These are phyloP conservation scores for Wickerhamomyces sp. DNA, from an alignment of 1,139 yeast genomes.

Conservation along the genomic window DNA sequence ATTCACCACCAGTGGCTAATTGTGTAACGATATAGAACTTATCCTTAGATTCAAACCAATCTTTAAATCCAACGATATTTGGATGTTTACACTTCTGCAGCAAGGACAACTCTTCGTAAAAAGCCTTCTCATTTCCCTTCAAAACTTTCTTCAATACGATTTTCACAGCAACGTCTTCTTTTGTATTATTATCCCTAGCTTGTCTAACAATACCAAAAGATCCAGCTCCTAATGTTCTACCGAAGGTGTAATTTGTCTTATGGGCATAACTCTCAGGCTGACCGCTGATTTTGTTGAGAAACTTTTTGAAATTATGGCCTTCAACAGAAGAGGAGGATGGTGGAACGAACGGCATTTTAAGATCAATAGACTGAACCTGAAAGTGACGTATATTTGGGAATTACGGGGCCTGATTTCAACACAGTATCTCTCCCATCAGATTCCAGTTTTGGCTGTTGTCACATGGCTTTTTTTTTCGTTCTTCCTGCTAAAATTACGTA, in stretches of 20 bases:
- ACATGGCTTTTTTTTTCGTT: too few relatives aligned
- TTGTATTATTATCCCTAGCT: slow-evolving; percentile 54
- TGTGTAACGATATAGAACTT: slow-evolving; percentile 70
- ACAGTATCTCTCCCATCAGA: too few relatives aligned
- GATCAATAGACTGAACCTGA: too few relatives aligned
- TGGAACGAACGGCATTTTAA: slow-evolving; percentile 13
- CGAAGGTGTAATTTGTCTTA: slow-evolving; percentile 64
- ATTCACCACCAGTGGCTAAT: slow-evolving; percentile 87
- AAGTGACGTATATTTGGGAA: too few relatives aligned
- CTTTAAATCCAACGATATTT: slow-evolving; percentile 76
- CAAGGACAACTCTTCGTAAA: slow-evolving; percentile 70
- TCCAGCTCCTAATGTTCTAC: slow-evolving; percentile 85
- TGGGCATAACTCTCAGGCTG: slow-evolving; percentile 69
- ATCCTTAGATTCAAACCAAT: slow-evolving; percentile 85
- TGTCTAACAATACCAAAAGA: slow-evolving; percentile 84
- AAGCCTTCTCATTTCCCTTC: slow-evolving; percentile 66
- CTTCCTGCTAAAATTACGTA: too few relatives aligned
- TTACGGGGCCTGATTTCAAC: too few relatives aligned
- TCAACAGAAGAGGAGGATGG: slow-evolving; percentile 14
- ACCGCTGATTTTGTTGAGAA: slow-evolving; percentile 51
- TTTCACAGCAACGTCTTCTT: slow-evolving; percentile 80
- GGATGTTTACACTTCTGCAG: slow-evolving; percentile 66
- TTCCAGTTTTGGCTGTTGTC: too few relatives aligned
- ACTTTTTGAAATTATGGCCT: slow-evolving; percentile 27
- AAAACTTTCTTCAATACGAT: slow-evolving; percentile 78